These are phyloP conservation scores for Phialophora tarda DNA, from an alignment of 2,329 filamentous ascomycete genomes.

Conservation along the genomic window DNA sequence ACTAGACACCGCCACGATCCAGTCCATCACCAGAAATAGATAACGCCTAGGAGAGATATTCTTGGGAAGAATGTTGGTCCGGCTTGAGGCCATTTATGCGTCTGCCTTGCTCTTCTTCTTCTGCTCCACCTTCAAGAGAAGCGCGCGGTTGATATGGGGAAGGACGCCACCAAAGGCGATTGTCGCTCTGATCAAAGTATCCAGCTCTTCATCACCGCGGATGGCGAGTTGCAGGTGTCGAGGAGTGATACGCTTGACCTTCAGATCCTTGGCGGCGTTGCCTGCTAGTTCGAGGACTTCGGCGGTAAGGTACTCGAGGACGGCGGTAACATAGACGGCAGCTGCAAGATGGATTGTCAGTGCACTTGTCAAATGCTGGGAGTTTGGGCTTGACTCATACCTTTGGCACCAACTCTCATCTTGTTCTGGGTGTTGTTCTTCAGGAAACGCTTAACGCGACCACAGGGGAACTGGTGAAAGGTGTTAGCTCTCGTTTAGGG, in stretches of 20 bases:
- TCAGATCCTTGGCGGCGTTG: conserved; percentile 98
- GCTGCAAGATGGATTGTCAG: conserved; percentile 54
- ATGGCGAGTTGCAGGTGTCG: conserved; percentile 98
- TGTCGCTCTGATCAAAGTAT: conserved; percentile 94
- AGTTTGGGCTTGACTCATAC: conserved; percentile 43
- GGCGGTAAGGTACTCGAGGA: conserved; percentile 96
- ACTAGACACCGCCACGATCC: conserved; percentile 27
- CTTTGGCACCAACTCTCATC: conserved; percentile 98
- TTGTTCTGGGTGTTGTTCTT: conserved; percentile 99
- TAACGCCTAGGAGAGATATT: background rate
- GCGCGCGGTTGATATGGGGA: conserved; percentile 96
- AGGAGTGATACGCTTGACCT: conserved; percentile 99
- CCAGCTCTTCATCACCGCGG: conserved; percentile 96
- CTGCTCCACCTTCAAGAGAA: conserved; percentile 94
- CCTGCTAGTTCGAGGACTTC: conserved; percentile 98
- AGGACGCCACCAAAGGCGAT: conserved; percentile 98
- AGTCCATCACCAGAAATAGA: conserved; percentile 11
- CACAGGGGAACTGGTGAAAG: conserved; percentile 82
- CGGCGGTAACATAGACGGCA: conserved; percentile 95
- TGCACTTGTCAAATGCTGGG: background rate
- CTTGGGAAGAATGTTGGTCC: background rate
- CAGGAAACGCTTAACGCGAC: conserved; percentile 99
- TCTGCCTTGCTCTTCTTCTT: conserved; percentile 82
- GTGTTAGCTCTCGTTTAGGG: conserved; percentile 15
- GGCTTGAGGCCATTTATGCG: conserved; percentile 14